Evolutionary conservation across 257 asterid species (phyloP), one percentile per base, ranked within the genome.

Genomic region (Salvia splendens): DNA sequence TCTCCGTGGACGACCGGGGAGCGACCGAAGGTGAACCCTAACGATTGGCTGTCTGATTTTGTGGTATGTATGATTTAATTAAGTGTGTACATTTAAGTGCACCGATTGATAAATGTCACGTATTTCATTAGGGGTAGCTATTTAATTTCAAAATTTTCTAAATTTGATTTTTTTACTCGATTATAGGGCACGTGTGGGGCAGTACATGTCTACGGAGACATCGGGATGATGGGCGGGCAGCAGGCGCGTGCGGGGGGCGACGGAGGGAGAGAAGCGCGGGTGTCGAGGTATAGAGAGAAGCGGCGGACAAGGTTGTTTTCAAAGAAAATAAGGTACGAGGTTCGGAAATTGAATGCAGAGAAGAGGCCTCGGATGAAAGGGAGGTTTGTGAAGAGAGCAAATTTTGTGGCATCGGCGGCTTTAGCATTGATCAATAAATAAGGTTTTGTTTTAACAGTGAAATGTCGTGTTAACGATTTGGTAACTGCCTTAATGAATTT

Each of bases 351-450:
- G 82, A 92, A 92, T 63, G 98, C 98, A 0, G 97, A 92, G 74
- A 92, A 92, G 79, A 86, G 98, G 86, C 98, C 98, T 7, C 55
- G 97, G 42, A 87, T 92, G 95, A 89, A 92, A 87, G 98, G 98
- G 76, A 89, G 97, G 76, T 92, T 92, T 32, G 95, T 92, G 3
- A 92, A 92, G 81, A 83, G 94, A 60, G 52, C 89, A 12, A 85
- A 79, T 76, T 79, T 86, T 20, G 83, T 75, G 48, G 71, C 81
- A 46, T 46, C 76, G 1, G 72, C 86, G 2, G 71, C 85, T 12
- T 72, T 76, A 48, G 65, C 85, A 56, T 71, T 76, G 77, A 73
- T 77, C 33, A 70, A 53, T 70, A 86, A 78, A 46, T 82, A 74
- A 57, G 41, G 41, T 0, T 4, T 12, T 3, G 5, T 50, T 6